phyloP scores from a whole-genome alignment of 495 filamentous ascomycete genomes.

The Trichoderma asperelloides region DNA sequence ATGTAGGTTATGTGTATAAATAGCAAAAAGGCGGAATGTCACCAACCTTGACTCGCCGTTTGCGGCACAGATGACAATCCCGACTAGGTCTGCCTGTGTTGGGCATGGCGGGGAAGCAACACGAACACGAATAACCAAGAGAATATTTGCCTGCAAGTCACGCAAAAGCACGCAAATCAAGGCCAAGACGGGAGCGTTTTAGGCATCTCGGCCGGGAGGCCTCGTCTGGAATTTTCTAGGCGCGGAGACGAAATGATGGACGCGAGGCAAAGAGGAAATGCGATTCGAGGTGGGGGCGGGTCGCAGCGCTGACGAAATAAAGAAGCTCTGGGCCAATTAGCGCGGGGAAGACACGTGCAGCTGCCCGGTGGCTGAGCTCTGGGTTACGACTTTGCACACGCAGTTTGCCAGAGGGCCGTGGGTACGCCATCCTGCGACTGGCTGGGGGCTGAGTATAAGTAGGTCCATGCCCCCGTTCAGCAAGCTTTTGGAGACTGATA shows the following conservation, averaged over 20 bases:
- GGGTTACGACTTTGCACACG: not conserved
- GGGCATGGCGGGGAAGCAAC: not conserved
- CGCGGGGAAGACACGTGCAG: not conserved
- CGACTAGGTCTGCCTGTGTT: constrained; percentile 11
- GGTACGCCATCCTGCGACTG: not conserved
- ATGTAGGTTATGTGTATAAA: too few relatives aligned
- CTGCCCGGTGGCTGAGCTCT: not conserved
- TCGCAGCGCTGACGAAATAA: not conserved
- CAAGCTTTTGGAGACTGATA: too few relatives aligned
- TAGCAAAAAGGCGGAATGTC: too few relatives aligned
- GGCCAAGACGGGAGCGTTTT: not conserved
- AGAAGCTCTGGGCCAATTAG: not conserved
- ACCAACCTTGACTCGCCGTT: constrained; percentile 11
- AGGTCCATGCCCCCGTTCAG: too few relatives aligned
- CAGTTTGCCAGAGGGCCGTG: not conserved
- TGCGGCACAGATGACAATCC: constrained; percentile 11
- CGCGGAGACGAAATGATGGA: too few relatives aligned
- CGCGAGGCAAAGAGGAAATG: not conserved
- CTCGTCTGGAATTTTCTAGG: not conserved
- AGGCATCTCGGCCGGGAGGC: constrained; percentile 2
- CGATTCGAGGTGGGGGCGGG: not conserved
- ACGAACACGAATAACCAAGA: too few relatives aligned
- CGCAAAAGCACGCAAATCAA: not conserved
- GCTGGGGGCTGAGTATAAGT: too few relatives aligned
- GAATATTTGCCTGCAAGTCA: too few relatives aligned